Conservation (phyloP, 1,284 basidiomycete species). For the Rhodotorula sp. region DNA sequence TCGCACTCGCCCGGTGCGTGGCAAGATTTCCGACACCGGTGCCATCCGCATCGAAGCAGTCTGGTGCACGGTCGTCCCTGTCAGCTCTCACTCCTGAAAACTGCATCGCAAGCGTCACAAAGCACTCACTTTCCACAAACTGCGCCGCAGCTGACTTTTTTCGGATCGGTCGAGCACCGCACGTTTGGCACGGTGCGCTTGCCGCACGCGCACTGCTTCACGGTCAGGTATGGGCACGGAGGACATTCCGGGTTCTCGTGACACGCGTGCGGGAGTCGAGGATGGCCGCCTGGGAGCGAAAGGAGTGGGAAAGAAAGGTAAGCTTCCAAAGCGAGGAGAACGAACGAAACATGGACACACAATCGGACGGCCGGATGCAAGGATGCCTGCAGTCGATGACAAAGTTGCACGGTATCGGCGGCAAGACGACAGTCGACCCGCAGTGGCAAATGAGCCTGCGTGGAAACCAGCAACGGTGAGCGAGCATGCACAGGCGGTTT, state of each 20-base stretch:
- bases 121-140: slow-evolving; percentile 66
- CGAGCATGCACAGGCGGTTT: background rate
- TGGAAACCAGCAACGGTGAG: background rate
- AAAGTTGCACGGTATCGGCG: slow-evolving; percentile 74
- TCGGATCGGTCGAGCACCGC: slow-evolving; percentile 66
- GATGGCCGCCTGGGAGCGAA: slow-evolving; percentile 59
- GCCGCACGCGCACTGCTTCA: slow-evolving; percentile 78
- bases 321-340: background rate
- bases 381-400: slow-evolving; percentile 71
- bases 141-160: slow-evolving; percentile 76
- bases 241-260: slow-evolving; percentile 72
- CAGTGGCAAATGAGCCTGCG: slow-evolving; percentile 71
- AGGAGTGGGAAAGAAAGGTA: background rate
- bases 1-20: slow-evolving; percentile 73
- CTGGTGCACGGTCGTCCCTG: slow-evolving; percentile 46
- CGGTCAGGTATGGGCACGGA: slow-evolving; percentile 74
- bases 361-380: slow-evolving; percentile 69
- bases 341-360: slow-evolving; percentile 46
- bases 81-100: too few relatives aligned
- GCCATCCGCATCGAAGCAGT: slow-evolving; percentile 75
- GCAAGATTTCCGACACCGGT: slow-evolving; percentile 74
- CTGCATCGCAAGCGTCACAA: too few relatives aligned
- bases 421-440: slow-evolving; percentile 64
- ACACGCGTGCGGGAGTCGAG: slow-evolving; percentile 69
- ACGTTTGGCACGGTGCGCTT: slow-evolving; percentile 66